Evolutionary conservation across 2,329 filamentous ascomycete genomes (phyloP), one percentile per base, ranked within the genome.

Genomic region (Xylaria sp.): DNA sequence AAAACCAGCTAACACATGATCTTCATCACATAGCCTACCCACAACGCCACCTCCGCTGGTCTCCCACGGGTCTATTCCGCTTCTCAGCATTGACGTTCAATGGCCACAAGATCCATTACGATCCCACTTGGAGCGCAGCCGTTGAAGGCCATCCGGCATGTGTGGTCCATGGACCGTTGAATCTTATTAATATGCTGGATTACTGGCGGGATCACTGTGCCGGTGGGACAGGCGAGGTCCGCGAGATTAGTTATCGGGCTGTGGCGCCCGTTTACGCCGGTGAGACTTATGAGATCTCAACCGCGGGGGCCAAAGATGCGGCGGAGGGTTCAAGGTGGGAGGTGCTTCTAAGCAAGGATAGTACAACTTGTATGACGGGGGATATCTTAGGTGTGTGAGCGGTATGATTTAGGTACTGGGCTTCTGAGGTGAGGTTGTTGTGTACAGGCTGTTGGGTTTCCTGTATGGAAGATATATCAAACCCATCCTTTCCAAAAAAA

Each of bases 21-120:
- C n/a, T 8, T 11, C 4, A 35, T 8, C n/a, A 4, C 35, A 15
- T 9, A 73, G 72, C 48, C 2, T 67, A 63, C 38, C 70, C 70
- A 0, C 43, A 64, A 0, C 71, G 80, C 9, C 71, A 73, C 13
- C 54, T 81, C 4, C 68, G 69, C 19, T 83, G 79, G 80, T 83
- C 82, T 0, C 75, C 80, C 0, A 77, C 79, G 0, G 79, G 77
- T 1, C 82, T 96, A 1, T 96, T 95, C 76, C 86, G 91, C 17
- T 96, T 93, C 79, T 93, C 90, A 0, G 91, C 91, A 0, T 78
- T 96, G 40, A 96, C 91, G 0, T 93, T 93, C 79, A 96, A 96
- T 72, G 91, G 87, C 0, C 93, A 96, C 75, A 88, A 87, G 67
- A 96, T 96, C 56, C 93, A 96, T 74, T 89, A 94, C 68, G 90